Base-by-base conservation (phyloP, 2,329 filamentous ascomycete genomes). In the Pyricularia pennisetigena region DNA sequence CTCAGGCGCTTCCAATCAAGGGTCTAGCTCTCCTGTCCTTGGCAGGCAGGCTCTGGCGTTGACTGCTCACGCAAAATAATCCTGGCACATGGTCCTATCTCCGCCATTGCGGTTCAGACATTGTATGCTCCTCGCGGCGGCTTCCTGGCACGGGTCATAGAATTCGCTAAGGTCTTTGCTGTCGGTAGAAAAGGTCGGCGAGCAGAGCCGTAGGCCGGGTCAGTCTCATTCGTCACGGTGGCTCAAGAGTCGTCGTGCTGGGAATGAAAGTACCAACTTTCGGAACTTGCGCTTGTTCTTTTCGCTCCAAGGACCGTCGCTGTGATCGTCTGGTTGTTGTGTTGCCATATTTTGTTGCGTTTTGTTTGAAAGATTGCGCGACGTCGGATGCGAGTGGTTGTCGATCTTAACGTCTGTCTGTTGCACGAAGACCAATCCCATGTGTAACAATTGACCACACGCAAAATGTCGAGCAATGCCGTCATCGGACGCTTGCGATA, bases 111-210 rank as follows among this genome's bases (percentile, higher is more conserved):
- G 87, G 76, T 93, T 90, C 75, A 99, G 81, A 75, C 95, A 99
- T 77, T 88, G 89, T 73, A 97, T 89, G 79, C 94, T 97, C 75
- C 86, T 86, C 72, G 90, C 83, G 8, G 95, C 94, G 5, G 93
- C 93, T 74, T 97, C 94, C 78, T 98, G 94, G 79, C 95, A 99
- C 1, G 95, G 95, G 74, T 99, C 95, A 77, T 92, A 93, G 80
- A 90, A 98, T 77, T 97, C 89, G 82, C 93, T 97, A 75, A 90
- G 87, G 68, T 84, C 85, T 83, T 98, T 98, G 73, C 94, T 97
- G 74, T 70, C 59, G 8, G 69, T 41, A 57, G 30, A 49, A 26
- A 61, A 62, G 59, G 10, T 10, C 5, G 20, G 29, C 29, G 23
- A 65, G 29, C 64, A 41, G 61, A 70, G 73, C 61, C 74, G 71